phyloP scores from a whole-genome alignment of 495 filamentous ascomycete species.

The Apiosordaria backusii region DNA sequence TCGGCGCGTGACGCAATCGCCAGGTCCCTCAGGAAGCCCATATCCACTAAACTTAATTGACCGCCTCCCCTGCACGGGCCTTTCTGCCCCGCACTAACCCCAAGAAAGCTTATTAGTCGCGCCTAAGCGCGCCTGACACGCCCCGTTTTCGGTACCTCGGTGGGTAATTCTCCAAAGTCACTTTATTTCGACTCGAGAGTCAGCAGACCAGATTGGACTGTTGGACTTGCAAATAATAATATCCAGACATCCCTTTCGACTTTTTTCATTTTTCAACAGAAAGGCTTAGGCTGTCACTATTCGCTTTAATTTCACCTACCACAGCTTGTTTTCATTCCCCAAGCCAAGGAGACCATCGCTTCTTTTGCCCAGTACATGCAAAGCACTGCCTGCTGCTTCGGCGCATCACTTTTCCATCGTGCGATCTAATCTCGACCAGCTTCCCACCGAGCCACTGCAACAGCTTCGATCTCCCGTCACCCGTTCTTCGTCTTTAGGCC shows the following conservation, averaged over 20 bases:
- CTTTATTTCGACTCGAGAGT: background rate
- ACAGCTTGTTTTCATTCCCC: background rate
- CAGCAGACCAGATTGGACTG: background rate
- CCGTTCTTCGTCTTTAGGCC: background rate
- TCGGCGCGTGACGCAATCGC: conserved; percentile 16
- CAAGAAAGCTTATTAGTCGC: conserved; percentile 17
- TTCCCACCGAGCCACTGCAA: background rate
- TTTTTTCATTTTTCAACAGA: background rate
- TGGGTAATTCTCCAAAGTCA: conserved; percentile 7
- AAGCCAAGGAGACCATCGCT: background rate
- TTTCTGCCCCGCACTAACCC: conserved; percentile 27
- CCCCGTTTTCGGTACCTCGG: conserved; percentile 8
- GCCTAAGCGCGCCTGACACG: conserved; percentile 32
- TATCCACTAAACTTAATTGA: conserved; percentile 1
- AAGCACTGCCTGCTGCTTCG: background rate
- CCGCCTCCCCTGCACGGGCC: conserved; percentile 13
- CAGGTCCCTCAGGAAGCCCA: background rate
- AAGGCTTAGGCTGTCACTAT: background rate
- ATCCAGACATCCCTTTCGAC: conserved; percentile 4
- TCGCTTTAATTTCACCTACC: background rate
- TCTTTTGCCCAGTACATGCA: background rate
- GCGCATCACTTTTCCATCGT: conserved; percentile 2
- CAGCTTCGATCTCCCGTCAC: background rate
- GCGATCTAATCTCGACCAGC: background rate
- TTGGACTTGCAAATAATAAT: too few species aligned